phyloP scores from a whole-genome alignment of 257 asterid genomes.

The Agastache rugosa region DNA sequence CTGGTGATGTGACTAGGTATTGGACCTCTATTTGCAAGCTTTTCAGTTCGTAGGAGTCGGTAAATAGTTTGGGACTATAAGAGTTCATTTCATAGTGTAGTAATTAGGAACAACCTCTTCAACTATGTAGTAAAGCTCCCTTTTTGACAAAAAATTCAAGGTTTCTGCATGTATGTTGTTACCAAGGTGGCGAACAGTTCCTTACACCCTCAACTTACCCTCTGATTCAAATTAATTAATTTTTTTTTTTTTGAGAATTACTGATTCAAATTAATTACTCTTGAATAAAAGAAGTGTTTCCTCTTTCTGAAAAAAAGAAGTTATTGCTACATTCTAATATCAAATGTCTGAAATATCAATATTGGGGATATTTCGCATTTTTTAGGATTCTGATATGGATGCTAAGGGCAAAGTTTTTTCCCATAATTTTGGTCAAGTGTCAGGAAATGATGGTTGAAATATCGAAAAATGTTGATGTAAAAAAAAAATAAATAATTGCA shows the following conservation, averaged over 20 bases:
- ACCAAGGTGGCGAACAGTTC: background rate
- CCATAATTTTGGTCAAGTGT: background rate
- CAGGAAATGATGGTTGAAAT: background rate
- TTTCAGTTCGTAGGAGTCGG: background rate
- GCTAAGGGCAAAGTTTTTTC: background rate
- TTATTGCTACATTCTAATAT: conserved; percentile 15
- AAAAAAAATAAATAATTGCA: background rate
- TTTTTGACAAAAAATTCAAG: background rate
- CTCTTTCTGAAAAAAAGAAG: conserved; percentile 10
- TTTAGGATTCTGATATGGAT: background rate
- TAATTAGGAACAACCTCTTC: background rate
- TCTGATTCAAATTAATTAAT: background rate
- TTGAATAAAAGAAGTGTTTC: conserved; percentile 7
- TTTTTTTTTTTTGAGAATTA: too few relatives aligned
- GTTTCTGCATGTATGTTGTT: conserved; percentile 18
- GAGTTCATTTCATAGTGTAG: background rate
- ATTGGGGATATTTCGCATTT: background rate
- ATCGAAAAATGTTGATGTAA: background rate
- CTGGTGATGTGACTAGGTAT: conserved; percentile 97
- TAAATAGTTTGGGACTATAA: background rate
- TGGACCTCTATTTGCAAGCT: conserved; percentile 18
- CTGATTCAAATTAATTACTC: conserved; percentile 1
- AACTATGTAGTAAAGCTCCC: conserved; percentile 26
- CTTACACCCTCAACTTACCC: background rate
- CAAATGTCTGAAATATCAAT: background rate